These are phyloP conservation scores for Allomyces arbusculus DNA, from an alignment of 192 early-diverging fungal genomes.

Conservation along the genomic window DNA sequence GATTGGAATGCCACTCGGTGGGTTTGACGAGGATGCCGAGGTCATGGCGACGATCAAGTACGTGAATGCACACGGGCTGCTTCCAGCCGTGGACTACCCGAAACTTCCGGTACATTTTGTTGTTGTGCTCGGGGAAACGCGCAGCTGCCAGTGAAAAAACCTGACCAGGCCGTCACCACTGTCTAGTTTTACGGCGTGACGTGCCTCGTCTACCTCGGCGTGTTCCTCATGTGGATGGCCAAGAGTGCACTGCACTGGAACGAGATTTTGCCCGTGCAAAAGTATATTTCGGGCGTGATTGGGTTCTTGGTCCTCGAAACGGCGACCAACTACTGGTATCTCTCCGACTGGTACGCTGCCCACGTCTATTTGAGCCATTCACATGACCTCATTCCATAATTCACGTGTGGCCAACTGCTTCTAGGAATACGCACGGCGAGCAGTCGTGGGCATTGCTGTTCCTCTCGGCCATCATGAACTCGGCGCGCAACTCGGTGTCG, in stretches of 20 bases:
- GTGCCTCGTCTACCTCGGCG: conserved; percentile 45
- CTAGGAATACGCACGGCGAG: not conserved
- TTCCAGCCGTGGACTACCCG: conserved; percentile 74
- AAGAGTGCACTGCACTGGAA: conserved; percentile 59
- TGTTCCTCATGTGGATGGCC: conserved; percentile 59
- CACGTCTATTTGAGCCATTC: conserved; percentile 8
- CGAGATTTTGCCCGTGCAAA: conserved; percentile 81
- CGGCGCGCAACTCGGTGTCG: conserved; percentile 76
- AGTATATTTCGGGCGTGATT: conserved; percentile 66
- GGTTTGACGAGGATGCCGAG: conserved; percentile 9
- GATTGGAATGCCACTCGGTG: conserved; percentile 17
- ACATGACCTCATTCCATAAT: conserved; percentile 9
- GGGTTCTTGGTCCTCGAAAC: conserved; percentile 75
- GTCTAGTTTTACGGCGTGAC: conserved; percentile 54
- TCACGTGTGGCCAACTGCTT: conserved; percentile 2
- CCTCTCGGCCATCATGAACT: conserved; percentile 57
- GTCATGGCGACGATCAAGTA: conserved; percentile 42
- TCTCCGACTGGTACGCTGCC: not conserved
- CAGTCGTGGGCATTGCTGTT: conserved; percentile 37
- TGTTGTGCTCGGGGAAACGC: not conserved
- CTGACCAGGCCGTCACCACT: not conserved
- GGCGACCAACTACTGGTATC: conserved; percentile 68
- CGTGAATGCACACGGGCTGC: conserved; percentile 57
- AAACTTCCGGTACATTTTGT: conserved; percentile 42
- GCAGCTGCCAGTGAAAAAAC: not conserved